Percentiles rank a stretch among this genome's conserved stretches.
These are phyloP conservation scores for Brettanomyces anomalus DNA, from an alignment of 805 yeast genomes.

Conservation along the genomic window DNA sequence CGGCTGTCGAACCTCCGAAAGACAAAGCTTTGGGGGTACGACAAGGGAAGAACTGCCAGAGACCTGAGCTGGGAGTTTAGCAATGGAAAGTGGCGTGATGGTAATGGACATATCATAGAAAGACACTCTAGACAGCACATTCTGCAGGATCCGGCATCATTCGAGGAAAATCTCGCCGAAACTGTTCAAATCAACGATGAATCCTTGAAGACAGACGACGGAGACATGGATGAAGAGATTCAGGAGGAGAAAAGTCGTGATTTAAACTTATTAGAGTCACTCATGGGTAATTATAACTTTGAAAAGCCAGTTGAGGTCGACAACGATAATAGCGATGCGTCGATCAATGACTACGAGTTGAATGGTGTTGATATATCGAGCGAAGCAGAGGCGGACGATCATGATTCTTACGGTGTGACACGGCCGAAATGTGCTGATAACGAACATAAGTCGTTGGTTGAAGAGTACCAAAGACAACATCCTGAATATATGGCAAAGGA, in stretches of 20 bases:
- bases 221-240: slow-evolving; percentile 16
- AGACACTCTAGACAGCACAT: slow-evolving; percentile 24
- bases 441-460: slow-evolving; percentile 13
- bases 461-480: slow-evolving; percentile 16
- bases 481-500: slow-evolving; percentile 1
- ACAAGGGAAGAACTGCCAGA: slow-evolving; percentile 49
- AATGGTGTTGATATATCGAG: slow-evolving; percentile 22
- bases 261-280: slow-evolving; percentile 35
- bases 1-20: slow-evolving; percentile 54
- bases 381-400: slow-evolving; percentile 11
- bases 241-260: slow-evolving; percentile 38
- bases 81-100: slow-evolving; percentile 72
- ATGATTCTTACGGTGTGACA: slow-evolving; percentile 20
- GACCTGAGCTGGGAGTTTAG: slow-evolving; percentile 58
- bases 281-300: slow-evolving; percentile 39
- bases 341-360: slow-evolving; percentile 35
- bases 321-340: slow-evolving; percentile 28
- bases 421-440: slow-evolving; percentile 18
- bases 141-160: not conserved
- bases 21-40: slow-evolving; percentile 86
- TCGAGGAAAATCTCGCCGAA: not conserved
- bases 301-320: slow-evolving; percentile 39
- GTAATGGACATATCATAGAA: slow-evolving; percentile 73
- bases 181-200: slow-evolving; percentile 20
- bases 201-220: slow-evolving; percentile 19